Base-by-base conservation (phyloP, 176 grass and related monocot genomes). In the Chrysopogon serrulatus region DNA sequence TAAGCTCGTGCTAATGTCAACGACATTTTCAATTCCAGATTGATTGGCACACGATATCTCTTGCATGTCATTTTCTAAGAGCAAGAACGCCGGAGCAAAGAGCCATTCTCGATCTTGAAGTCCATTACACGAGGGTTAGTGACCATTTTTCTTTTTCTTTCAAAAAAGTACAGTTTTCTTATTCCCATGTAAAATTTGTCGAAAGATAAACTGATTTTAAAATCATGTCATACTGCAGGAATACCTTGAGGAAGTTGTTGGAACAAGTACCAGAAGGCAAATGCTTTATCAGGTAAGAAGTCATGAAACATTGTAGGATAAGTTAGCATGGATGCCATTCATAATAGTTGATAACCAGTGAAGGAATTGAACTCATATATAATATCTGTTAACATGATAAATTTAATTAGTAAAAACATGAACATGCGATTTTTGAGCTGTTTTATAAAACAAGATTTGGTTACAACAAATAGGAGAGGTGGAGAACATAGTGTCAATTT, bases 81-180 rank as follows among this genome's bases (percentile, higher is more conserved):
- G 91, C 94, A 73, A 96, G 86, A 73, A 96, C 88, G 68, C 91
- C 94, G 10, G 88, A 93, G 41, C 73, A 93, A 26, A 96, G 94
- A 71, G 94, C 94, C 67, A 13, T 69, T 63, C 77, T 96, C 39
- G 94, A 96, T 85, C 87, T 93, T 70, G 94, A 96, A 89, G 81
- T 88, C 49, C 94, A 96, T 89, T 96, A 93, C 65, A 96, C 94
- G 17, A 91, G 70, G 83, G 94, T 96, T 65, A 14, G 75, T 70
- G 9, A 41, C 26, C 24, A 61, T 24, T 70, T 14, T 9, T n/a
- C 4, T 13, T 28, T 40, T 64, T 34, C 34, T 35, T 41, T 79
- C 3, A 8, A 48, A 8, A 48, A 18, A 21, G 6, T 65, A 60
- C 2, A 0, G 5, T n/a, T 7, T 31, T 24, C 32, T 65, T 47